These are phyloP conservation scores for Alternaria arbusti DNA, from an alignment of 2,329 filamentous ascomycete genomes.

Conservation along the genomic window DNA sequence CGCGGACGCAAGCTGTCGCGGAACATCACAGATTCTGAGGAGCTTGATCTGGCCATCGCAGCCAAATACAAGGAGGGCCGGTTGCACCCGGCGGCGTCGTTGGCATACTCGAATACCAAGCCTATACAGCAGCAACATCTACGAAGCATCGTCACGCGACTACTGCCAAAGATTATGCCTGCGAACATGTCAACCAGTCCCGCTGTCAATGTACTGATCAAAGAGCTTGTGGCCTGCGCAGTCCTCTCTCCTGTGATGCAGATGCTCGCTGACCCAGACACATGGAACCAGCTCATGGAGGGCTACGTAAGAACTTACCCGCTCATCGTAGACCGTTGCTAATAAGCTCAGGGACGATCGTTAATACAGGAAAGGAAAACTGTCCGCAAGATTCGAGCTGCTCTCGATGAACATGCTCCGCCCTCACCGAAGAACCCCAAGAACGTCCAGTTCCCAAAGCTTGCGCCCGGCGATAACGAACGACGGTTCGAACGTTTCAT, in stretches of 20 bases:
- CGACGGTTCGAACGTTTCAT: conserved; percentile 95
- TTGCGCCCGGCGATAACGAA: conserved; percentile 84
- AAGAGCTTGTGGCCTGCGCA: conserved; percentile 92
- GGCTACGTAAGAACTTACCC: conserved; percentile 63
- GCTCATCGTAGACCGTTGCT: conserved; percentile 11
- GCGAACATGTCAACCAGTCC: conserved; percentile 76
- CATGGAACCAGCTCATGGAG: conserved; percentile 96
- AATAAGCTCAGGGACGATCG: conserved; percentile 66
- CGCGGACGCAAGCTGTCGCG: conserved; percentile 86
- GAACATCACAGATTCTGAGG: conserved; percentile 93
- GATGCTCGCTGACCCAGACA: conserved; percentile 87
- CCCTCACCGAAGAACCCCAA: conserved; percentile 72
- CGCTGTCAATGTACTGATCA: conserved; percentile 78
- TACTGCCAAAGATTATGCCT: conserved; percentile 79
- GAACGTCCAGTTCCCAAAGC: conserved; percentile 74
- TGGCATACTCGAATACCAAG: conserved; percentile 84
- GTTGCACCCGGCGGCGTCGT: conserved; percentile 82
- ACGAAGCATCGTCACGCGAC: conserved; percentile 71
- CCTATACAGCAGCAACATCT: conserved; percentile 87
- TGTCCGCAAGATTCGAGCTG: conserved; percentile 87
- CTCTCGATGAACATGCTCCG: conserved; percentile 90
- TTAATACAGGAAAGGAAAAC: conserved; percentile 95
- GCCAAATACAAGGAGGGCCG: conserved; percentile 88
- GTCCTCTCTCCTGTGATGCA: conserved; percentile 82
- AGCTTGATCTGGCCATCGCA: conserved; percentile 95